phyloP scores from a whole-genome alignment of 192 early-diverging fungal species.

The Paraglomus brasilianum region DNA sequence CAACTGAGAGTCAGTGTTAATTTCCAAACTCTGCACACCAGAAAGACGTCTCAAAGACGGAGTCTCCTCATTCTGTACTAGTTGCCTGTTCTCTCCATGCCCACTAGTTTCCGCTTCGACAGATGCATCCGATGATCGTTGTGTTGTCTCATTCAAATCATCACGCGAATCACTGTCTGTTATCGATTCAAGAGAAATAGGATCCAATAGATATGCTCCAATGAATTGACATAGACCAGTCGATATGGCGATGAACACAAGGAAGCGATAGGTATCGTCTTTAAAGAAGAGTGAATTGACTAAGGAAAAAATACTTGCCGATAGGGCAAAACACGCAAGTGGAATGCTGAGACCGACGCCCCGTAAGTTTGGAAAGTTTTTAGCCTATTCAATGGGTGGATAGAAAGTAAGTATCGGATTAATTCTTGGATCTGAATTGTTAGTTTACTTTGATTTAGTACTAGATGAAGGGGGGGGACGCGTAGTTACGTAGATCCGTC shows the following conservation, averaged over 20 bases:
- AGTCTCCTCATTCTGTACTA: not conserved
- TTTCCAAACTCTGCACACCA: too few species aligned
- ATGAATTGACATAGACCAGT: conserved; percentile 49
- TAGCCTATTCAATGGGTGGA: too few species aligned
- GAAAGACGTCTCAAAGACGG: too few species aligned
- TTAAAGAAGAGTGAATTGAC: conserved; percentile 56
- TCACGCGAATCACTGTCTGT: too few species aligned
- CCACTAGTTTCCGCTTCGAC: not conserved
- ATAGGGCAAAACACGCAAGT: conserved; percentile 58
- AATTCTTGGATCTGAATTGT: too few species aligned
- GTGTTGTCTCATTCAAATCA: too few species aligned
- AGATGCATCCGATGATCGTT: not conserved
- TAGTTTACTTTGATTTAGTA: too few species aligned
- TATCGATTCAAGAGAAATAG: conserved; percentile 8
- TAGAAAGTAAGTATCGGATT: too few species aligned
- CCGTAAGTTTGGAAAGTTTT: conserved; percentile 52
- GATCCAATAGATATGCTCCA: conserved; percentile 32
- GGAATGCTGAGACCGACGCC: conserved; percentile 64
- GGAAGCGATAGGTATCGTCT: conserved; percentile 46
- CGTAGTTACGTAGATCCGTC: too few species aligned
- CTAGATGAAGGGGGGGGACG: too few species aligned
- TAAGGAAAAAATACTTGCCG: conserved; percentile 60
- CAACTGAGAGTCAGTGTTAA: conserved; percentile 4
- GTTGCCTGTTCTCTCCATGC: conserved; percentile 1
- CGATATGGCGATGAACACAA: conserved; percentile 51